Base-by-base conservation (phyloP, 257 asterid genomes). In the Nicotiana tabacum region DNA sequence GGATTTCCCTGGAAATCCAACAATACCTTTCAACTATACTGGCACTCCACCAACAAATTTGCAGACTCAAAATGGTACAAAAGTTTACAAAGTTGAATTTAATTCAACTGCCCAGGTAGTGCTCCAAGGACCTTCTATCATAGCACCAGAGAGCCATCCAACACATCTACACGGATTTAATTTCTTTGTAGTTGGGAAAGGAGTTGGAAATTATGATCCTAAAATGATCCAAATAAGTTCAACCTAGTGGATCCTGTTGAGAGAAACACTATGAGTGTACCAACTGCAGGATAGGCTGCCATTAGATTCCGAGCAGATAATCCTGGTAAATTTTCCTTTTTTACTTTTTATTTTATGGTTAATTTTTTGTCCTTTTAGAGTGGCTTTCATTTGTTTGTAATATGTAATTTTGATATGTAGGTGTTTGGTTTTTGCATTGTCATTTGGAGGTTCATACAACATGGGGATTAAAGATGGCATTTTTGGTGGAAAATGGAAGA, bases 61-160 rank as follows among this genome's bases (percentile, higher is more conserved):
- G 92, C 90, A 83, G 91, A 93, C 97, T 0, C 72, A 12, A 12
- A 92, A 84, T 65, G 97, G 97, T 9, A 92, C 97, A 5, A 92
- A 88, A 81, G 89, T 89, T 0, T 93, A 91, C 70, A 87, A 81
- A 83, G 16, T 92, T 88, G 88, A 78, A 7, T 93, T 85, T 69
- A 93, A 91, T 79, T 87, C 94, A 13, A 90, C 90, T 5, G 97
- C 92, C 66, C 93, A 93, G 87, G 32, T 93, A 12, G 95, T 92
- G 76, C 1, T 90, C 56, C 97, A 93, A 89, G 97, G 97, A 37
- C 91, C 92, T 55, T 24, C 88, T 11, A 83, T 92, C 8, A 66
- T 93, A 32, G 95, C 97, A 66, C 97, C 97, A 27, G 95, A 93
- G 86, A 93, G 95, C 91, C 97, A 92, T 80, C 97, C 97, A 3